Base-by-base conservation (phyloP, 2,329 filamentous ascomycete genomes). In the Colletotrichum agaves region DNA sequence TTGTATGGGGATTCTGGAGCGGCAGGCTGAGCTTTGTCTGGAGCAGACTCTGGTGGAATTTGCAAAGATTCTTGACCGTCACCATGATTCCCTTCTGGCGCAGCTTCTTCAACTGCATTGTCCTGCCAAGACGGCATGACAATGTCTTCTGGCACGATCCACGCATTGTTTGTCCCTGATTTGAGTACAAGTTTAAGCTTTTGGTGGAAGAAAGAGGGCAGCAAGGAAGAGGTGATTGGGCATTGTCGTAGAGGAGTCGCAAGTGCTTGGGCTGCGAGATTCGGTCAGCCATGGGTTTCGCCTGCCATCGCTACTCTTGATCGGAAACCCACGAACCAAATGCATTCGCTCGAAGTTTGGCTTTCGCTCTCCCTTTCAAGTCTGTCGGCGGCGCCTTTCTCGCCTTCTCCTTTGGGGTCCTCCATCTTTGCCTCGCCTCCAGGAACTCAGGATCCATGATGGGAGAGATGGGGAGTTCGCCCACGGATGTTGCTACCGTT, bases 151-250 rank as follows among this genome's bases (percentile, higher is more conserved):
- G 89, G 90, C 15, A 88, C 79, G 75, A 84, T 87, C 87, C 87
- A 92, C 0, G 84, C 79, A 2, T 78, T 72, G 0, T 76, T 74
- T 0, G 85, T 87, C 10, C 82, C 78, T 0, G 89, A 89, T 62
- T 91, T 84, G 1, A 78, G 74, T 12, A 88, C 78, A 2, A 88
- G 73, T 31, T 84, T 82, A 67, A 93, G 89, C 35, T 86, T 81
- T 61, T 91, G 86, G 4, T 93, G 79, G 74, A 93, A 91, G 72
- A 85, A 88, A 13, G 76, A 77, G 1, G 91, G 91, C 6, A 93
- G 76, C 1, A 74, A 73, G 0, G 76, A 74, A 0, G 73, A 69
- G 1, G 88, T 88, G 35, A 85, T 74, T 21, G 77, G 73, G 72
- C 90, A 92, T 63, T 75, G 72, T 61, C 91, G 88, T 21, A 90